Percentiles rank a stretch among this genome's conserved stretches.
These are phyloP conservation scores for Tetragonia tetragonoides DNA, from an alignment of 148 eudicot genomes.

Conservation along the genomic window DNA sequence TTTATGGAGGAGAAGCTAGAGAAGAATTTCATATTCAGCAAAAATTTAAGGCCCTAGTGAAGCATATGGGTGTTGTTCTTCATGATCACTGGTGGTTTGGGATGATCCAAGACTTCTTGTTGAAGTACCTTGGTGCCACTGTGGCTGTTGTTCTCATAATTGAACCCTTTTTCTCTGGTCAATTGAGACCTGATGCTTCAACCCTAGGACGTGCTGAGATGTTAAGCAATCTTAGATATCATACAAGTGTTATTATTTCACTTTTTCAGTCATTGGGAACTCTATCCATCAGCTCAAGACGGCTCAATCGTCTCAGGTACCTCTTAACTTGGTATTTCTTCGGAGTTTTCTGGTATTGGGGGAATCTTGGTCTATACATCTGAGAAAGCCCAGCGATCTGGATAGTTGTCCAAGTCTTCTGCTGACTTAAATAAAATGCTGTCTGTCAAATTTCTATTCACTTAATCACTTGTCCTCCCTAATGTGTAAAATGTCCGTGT, in stretches of 20 bases:
- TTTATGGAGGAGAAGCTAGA: conserved; percentile 89
- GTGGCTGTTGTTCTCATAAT: conserved; percentile 94
- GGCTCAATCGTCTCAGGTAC: conserved; percentile 95
- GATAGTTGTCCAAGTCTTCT: background rate
- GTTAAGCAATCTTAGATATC: conserved; percentile 97
- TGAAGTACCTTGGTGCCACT: conserved; percentile 98
- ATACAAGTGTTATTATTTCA: conserved; percentile 93
- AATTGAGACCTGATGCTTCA: conserved; percentile 81
- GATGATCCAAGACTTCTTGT: conserved; percentile 94
- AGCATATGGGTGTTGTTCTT: conserved; percentile 76
- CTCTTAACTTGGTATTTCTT: conserved; percentile 1
- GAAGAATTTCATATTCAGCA: conserved; percentile 89
- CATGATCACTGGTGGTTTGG: conserved; percentile 99
- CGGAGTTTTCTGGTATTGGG: background rate
- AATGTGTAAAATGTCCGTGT: background rate
- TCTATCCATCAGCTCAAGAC: conserved; percentile 88
- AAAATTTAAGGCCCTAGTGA: conserved; percentile 75
- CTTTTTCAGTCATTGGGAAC: conserved; percentile 92
- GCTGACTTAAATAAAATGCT: background rate
- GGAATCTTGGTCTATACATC: background rate
- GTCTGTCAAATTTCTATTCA: too few species aligned
- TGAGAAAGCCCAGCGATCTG: background rate
- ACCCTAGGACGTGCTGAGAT: conserved; percentile 98
- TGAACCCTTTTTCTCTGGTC: conserved; percentile 96
- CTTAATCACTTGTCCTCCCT: background rate